Percentiles rank a stretch among this genome's conserved stretches.
phyloP scores from a whole-genome alignment of 2,329 filamentous ascomycete genomes.

The Pseudogymnoascus sp. region DNA sequence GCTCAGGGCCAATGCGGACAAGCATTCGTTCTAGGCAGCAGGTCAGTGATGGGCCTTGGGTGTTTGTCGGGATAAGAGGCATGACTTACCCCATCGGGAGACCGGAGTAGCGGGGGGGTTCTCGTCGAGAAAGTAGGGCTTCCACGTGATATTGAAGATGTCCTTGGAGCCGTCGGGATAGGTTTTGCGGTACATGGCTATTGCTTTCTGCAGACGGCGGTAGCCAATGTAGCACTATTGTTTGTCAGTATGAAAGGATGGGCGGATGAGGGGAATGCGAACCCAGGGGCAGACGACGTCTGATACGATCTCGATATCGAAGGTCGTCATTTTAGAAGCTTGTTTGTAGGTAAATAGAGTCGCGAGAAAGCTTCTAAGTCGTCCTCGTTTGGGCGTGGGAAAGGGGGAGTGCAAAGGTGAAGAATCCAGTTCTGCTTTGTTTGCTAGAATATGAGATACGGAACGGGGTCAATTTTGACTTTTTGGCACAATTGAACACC shows the following conservation, averaged over 20 bases:
- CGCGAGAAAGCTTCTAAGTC: not conserved
- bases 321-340: slow-evolving; percentile 54
- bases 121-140: slow-evolving; percentile 69
- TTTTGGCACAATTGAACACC: not conserved
- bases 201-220: slow-evolving; percentile 65
- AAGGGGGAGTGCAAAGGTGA: not conserved
- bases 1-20: not conserved
- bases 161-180: slow-evolving; percentile 52
- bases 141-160: slow-evolving; percentile 67
- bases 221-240: slow-evolving; percentile 66
- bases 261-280: not conserved
- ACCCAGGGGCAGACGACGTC: slow-evolving; percentile 69
- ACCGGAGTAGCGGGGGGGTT: not conserved
- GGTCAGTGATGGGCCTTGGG: not conserved
- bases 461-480: not conserved
- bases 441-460: not conserved
- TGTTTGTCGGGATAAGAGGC: not conserved
- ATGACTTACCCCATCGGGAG: not conserved
- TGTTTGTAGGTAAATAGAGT: not conserved
- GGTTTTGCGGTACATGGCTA: slow-evolving; percentile 54
- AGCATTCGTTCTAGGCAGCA: not conserved
- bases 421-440: not conserved
- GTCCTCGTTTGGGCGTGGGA: not conserved
- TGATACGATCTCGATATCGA: slow-evolving; percentile 70
- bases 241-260: not conserved